Evolutionary conservation across 2,329 filamentous ascomycete genomes (phyloP).

Genomic region (Escovopsis sp.): DNA sequence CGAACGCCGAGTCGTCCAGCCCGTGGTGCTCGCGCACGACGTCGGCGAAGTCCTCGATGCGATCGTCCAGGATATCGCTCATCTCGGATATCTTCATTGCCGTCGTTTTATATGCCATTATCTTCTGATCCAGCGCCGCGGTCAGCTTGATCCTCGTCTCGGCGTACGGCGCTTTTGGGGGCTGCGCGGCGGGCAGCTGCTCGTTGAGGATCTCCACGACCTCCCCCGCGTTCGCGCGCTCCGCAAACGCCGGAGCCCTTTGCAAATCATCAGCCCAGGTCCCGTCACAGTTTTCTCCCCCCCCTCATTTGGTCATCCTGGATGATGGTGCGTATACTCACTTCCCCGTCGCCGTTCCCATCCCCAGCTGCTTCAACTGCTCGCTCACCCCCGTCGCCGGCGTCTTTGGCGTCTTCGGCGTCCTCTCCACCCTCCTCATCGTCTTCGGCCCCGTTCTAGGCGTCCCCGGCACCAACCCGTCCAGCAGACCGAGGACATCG

Average conservation of each 20-base stretch:
- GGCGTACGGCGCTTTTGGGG: slow-evolving; percentile 55
- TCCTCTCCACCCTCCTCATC: slow-evolving; percentile 19
- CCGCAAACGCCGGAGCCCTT: slow-evolving; percentile 41
- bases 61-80: slow-evolving; percentile 85
- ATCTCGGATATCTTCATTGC: slow-evolving; percentile 89
- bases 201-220: slow-evolving; percentile 71
- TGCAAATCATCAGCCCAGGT: background rate
- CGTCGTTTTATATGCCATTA: slow-evolving; percentile 82
- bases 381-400: slow-evolving; percentile 19
- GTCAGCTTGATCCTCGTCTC: slow-evolving; percentile 73
- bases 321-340: slow-evolving; percentile 7
- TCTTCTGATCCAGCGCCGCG: slow-evolving; percentile 77
- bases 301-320: background rate
- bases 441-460: slow-evolving; percentile 29
- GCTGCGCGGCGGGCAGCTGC: slow-evolving; percentile 50
- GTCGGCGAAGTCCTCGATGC: slow-evolving; percentile 79
- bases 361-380: slow-evolving; percentile 18
- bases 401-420: slow-evolving; percentile 16
- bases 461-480: slow-evolving; percentile 53
- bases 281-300: slow-evolving; percentile 2
- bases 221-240: slow-evolving; percentile 67
- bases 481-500: slow-evolving; percentile 77
- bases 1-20: slow-evolving; percentile 68
- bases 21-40: slow-evolving; percentile 59
- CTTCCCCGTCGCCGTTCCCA: slow-evolving; percentile 9